phyloP scores from a whole-genome alignment of 306 rosid species.

The Cucurbita argyrosperma region DNA sequence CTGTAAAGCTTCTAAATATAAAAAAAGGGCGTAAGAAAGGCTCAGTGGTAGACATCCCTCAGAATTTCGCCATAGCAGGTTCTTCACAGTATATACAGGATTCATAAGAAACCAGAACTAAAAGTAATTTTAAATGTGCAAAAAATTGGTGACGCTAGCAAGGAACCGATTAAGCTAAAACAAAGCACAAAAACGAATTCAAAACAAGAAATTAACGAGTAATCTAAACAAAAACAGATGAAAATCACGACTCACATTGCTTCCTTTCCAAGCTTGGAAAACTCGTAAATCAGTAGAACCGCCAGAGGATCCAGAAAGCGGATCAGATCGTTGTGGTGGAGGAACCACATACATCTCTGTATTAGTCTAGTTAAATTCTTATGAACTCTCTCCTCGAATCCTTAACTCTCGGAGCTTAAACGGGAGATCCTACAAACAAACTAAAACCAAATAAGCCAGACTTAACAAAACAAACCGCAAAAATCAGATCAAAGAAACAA shows the following conservation, averaged over 20 bases:
- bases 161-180: neutral
- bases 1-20: neutral
- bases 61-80: neutral
- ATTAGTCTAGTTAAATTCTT: neutral
- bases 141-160: neutral
- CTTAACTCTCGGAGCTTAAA: slow-evolving; percentile 1
- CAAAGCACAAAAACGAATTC: neutral
- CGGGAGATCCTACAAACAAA: slow-evolving; percentile 3
- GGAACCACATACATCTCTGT: slow-evolving; percentile 79
- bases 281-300: slow-evolving; percentile 50
- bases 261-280: slow-evolving; percentile 89
- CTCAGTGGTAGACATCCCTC: neutral
- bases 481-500: slow-evolving; percentile 1
- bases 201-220: neutral
- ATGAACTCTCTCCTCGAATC: neutral
- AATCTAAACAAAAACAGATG: neutral
- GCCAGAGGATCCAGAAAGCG: slow-evolving; percentile 46
- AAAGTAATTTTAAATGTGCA: neutral
- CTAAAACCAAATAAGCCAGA: neutral
- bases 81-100: neutral
- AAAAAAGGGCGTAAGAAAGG: neutral
- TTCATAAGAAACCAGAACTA: neutral
- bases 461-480: neutral
- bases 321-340: slow-evolving; percentile 84
- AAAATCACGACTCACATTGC: slow-evolving; percentile 47